Conservation (phyloP, 139 green algal species). For the Trebouxia sp. region DNA sequence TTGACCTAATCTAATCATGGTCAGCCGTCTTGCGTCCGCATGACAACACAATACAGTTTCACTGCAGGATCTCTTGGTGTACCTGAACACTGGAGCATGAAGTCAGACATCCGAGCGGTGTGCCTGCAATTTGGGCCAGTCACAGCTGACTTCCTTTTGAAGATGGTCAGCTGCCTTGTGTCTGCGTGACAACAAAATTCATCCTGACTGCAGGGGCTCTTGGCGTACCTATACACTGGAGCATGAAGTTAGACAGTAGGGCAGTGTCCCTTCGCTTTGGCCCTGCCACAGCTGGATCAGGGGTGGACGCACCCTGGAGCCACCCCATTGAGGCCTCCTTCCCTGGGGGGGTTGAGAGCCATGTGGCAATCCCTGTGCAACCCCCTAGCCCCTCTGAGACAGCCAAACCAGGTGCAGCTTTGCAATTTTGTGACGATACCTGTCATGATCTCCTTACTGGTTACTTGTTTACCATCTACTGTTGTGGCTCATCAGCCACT, state of each 20-base stretch:
- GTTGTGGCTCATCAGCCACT: too few relatives aligned
- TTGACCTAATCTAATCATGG: too few relatives aligned
- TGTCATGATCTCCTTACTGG: too few relatives aligned
- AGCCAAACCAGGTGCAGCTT: neutral
- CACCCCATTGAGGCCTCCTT: slow-evolving; percentile 16
- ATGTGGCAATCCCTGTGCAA: slow-evolving; percentile 25
- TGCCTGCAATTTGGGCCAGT: too few relatives aligned
- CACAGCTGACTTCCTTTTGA: too few relatives aligned
- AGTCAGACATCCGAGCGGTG: too few relatives aligned
- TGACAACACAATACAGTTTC: too few relatives aligned
- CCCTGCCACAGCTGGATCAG: neutral
- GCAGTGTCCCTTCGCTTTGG: slow-evolving; percentile 34
- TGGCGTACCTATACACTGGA: slow-evolving; percentile 36
- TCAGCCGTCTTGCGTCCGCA: too few relatives aligned
- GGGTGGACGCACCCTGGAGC: neutral
- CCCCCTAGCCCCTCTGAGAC: neutral
- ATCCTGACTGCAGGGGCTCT: slow-evolving; percentile 12
- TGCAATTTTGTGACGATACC: too few relatives aligned
- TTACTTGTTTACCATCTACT: too few relatives aligned
- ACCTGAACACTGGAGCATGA: too few relatives aligned
- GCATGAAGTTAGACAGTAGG: slow-evolving; percentile 10
- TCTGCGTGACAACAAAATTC: neutral
- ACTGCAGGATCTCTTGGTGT: too few relatives aligned
- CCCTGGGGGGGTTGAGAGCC: neutral
- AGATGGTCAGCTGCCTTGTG: neutral